Evolutionary conservation across 2,329 filamentous ascomycete genomes (phyloP), one percentile per base, ranked within the genome.

Genomic region (Aspergillus aculeatinus): DNA sequence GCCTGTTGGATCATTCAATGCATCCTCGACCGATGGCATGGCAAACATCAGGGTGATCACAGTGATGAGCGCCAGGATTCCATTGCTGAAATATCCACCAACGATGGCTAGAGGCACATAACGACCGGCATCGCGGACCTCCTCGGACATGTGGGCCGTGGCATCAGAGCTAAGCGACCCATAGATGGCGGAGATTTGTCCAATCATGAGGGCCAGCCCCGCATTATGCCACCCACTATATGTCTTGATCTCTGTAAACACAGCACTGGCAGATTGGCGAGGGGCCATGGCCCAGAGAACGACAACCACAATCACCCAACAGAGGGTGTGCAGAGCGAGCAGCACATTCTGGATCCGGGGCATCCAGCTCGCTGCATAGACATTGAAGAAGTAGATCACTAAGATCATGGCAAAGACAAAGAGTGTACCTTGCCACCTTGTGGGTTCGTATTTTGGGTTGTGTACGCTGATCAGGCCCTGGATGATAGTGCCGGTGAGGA

Each of bases 391-490:
- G 66, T 77, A 77, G 27, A 78, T 77, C 4, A 82, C 61, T 4
- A 78, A 55, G 21, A 78, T 76, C 52, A 81, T 75, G 1, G 78
- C 78, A 58, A 81, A 79, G 10, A 81, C 78, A 59, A 82, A 77
- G 1, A 83, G 69, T 0, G 80, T 83, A 12, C 77, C 80, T 44
- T 83, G 80, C 80, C 80, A 83, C 48, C 72, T 74, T 5, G 75
- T 72, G 0, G 75, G 71, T 0, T 64, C 61, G 58, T 82, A 83
- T 9, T 72, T 67, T 0, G 76, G 76, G 50, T 77, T 63, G 42
- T 78, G 77, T 61, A 80, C 73, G 54, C 74, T 71, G 23, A 80
- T 76, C 11, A 79, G 70, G 2, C 76, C 73, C 58, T 82, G 80
- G 42, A 83, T 81, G 48, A 82, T 66, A 0, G 78, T 81, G 5